Percentiles rank a stretch among this genome's conserved stretches.
Evolutionary conservation across 306 rosid species (phyloP).

Genomic region (Glycine latifolia): DNA sequence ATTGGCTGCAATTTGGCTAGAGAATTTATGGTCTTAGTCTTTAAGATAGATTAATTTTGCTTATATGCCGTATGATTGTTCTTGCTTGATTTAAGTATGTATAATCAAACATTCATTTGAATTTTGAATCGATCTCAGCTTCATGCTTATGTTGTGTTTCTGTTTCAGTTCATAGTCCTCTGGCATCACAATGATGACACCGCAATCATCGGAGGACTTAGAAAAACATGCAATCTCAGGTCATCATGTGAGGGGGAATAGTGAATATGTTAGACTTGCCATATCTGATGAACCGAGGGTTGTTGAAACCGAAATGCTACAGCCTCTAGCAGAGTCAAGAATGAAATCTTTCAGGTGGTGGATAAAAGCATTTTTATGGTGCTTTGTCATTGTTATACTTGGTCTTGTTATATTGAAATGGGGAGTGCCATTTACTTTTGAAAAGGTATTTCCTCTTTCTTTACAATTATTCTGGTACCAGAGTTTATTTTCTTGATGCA

Average conservation of each 20-base stretch:
- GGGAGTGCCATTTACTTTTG: slow-evolving; percentile 86
- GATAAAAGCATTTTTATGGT: slow-evolving; percentile 66
- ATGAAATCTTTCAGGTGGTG: slow-evolving; percentile 68
- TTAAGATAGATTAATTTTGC: too few relatives aligned
- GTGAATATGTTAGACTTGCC: slow-evolving; percentile 86
- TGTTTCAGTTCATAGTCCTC: slow-evolving; percentile 40
- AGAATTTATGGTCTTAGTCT: too few relatives aligned
- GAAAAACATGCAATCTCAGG: slow-evolving; percentile 59
- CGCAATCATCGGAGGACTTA: slow-evolving; percentile 60
- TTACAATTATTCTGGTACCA: slow-evolving; percentile 3
- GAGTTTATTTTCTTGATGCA: slow-evolving; percentile 39
- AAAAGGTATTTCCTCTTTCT: slow-evolving; percentile 67
- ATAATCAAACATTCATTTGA: background rate
- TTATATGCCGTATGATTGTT: too few relatives aligned
- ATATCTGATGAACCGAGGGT: slow-evolving; percentile 71
- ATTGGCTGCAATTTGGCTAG: too few relatives aligned
- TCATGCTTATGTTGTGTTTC: slow-evolving; percentile 38
- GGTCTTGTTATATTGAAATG: slow-evolving; percentile 66
- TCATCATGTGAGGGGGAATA: slow-evolving; percentile 65
- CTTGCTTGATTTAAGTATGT: too few relatives aligned
- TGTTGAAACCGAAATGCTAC: slow-evolving; percentile 62
- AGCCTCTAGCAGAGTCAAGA: slow-evolving; percentile 65
- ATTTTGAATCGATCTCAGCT: slow-evolving; percentile 19
- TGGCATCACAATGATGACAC: slow-evolving; percentile 60
- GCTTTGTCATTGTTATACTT: slow-evolving; percentile 55